A percentile compares a stretch with the other conserved stretches of the same genome.
Evolutionary conservation across 345 rosid species (phyloP).

Genomic region (Salix viminalis): DNA sequence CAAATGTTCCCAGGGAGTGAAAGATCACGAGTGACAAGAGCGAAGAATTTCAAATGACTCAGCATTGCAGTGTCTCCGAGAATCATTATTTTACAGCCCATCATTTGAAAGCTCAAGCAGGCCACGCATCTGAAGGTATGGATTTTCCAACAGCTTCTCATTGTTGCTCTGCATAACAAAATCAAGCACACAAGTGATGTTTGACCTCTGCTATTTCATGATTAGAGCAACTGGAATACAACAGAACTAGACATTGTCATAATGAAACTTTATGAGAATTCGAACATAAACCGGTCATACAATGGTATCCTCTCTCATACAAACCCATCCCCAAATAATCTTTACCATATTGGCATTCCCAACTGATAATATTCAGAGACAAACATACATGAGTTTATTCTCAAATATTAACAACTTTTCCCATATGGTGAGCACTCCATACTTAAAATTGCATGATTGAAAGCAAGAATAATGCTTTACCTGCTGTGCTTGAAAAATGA

Average conservation of each 20-base stretch:
- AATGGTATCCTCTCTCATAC: neutral
- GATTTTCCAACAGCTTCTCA: conserved; percentile 91
- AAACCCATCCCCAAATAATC: neutral
- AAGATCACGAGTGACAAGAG: neutral
- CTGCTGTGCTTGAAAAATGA: conserved; percentile 94
- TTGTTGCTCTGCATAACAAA: conserved; percentile 75
- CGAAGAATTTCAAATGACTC: neutral
- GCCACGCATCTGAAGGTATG: conserved; percentile 97
- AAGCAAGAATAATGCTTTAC: conserved; percentile 26
- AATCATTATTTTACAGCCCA: conserved; percentile 14
- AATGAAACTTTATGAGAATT: neutral
- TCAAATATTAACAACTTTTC: neutral
- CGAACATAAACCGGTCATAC: neutral
- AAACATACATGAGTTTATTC: neutral
- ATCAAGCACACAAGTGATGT: conserved; percentile 8
- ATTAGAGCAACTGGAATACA: neutral
- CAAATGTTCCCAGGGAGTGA: neutral
- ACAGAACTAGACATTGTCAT: neutral
- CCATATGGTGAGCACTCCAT: neutral
- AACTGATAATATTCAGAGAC: neutral
- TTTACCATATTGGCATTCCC: neutral
- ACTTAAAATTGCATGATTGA: neutral
- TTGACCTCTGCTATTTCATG: neutral
- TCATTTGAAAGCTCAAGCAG: conserved; percentile 64
- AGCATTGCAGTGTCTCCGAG: neutral